These are phyloP conservation scores for Phyllosticta citriasiana DNA, from an alignment of 2,329 filamentous ascomycete species.

Conservation along the genomic window DNA sequence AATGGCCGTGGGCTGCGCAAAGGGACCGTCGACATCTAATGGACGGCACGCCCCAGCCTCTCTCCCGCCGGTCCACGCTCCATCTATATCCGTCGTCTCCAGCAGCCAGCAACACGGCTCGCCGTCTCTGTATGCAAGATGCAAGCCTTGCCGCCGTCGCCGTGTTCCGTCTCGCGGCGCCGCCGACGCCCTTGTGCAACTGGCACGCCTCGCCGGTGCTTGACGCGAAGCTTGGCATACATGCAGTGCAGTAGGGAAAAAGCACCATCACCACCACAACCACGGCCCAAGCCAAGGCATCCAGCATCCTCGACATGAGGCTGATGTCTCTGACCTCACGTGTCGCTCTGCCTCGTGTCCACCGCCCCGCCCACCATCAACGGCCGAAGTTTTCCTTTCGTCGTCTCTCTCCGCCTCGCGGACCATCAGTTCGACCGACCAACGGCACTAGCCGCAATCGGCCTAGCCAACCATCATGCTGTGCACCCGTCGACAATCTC, in stretches of 20 bases:
- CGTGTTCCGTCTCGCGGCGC: neutral
- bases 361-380: neutral
- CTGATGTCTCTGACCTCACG: neutral
- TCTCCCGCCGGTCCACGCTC: too few relatives aligned
- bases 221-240: neutral
- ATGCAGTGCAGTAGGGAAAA: neutral
- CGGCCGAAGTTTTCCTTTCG: neutral
- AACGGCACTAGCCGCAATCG: neutral
- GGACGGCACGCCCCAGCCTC: neutral
- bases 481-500: neutral
- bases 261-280: neutral
- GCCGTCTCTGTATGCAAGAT: neutral
- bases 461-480: neutral
- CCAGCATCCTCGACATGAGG: neutral
- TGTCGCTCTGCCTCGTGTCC: neutral
- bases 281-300: neutral
- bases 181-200: neutral
- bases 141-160: neutral
- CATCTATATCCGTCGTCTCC: too few relatives aligned
- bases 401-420: neutral
- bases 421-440: neutral
- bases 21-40: too few relatives aligned
- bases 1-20: too few relatives aligned
- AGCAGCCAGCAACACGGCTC: neutral
- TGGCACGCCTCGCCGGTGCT: neutral